These are phyloP conservation scores for Suillus alpinus DNA, from an alignment of 768 basidiomycete species.

Conservation along the genomic window DNA sequence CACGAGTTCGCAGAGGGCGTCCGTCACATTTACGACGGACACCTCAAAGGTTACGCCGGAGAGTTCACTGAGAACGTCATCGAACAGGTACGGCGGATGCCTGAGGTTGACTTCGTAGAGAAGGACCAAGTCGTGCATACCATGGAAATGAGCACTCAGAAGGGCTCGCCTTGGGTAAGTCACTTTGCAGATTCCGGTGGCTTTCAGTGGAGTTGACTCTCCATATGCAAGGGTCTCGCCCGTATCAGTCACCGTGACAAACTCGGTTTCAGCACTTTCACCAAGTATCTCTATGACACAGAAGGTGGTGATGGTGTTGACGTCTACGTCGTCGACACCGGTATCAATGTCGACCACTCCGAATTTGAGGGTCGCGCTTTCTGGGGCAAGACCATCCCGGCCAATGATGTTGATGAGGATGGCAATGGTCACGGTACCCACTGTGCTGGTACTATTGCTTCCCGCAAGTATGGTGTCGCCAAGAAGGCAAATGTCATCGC, in stretches of 20 bases:
- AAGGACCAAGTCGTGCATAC: constrained; percentile 90
- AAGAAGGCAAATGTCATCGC: constrained; percentile 89
- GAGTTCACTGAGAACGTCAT: constrained; percentile 68
- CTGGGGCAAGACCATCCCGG: constrained; percentile 93
- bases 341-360: constrained; percentile 80
- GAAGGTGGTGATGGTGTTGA: constrained; percentile 91
- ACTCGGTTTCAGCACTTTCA: constrained; percentile 81
- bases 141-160: constrained; percentile 47
- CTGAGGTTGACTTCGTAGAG: constrained; percentile 92
- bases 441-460: constrained; percentile 96
- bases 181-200: neutral
- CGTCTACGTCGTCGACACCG: constrained; percentile 85
- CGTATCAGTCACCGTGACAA: constrained; percentile 84
- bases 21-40: constrained; percentile 73
- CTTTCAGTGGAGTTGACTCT: constrained; percentile 14
- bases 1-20: constrained; percentile 49
- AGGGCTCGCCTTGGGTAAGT: constrained; percentile 82
- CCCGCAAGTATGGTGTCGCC: constrained; percentile 89
- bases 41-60: constrained; percentile 79
- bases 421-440: constrained; percentile 96
- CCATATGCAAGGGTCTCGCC: constrained; percentile 73
- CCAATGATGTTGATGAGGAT: constrained; percentile 81
- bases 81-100: constrained; percentile 73
- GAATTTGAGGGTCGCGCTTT: constrained; percentile 87
- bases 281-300: constrained; percentile 68